These are phyloP conservation scores for Emergomyces africanus DNA, from an alignment of 2,329 filamentous ascomycete genomes.

Conservation along the genomic window DNA sequence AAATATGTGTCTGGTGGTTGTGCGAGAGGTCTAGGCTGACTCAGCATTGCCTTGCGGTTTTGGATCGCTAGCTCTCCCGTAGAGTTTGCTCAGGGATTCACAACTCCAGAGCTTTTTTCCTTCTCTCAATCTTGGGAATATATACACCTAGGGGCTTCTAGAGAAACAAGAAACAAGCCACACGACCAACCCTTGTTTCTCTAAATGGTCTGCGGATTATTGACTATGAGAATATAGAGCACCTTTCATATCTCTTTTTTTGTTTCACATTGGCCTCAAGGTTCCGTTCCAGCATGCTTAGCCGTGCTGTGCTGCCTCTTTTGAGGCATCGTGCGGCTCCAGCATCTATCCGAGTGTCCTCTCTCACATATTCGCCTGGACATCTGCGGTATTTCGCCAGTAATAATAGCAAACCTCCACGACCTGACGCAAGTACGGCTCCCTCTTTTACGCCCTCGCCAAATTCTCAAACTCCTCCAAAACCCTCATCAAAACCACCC, in stretches of 20 bases:
- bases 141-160: not conserved
- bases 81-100: not conserved
- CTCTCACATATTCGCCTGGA: constrained; percentile 17
- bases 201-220: not conserved
- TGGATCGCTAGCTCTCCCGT: not conserved
- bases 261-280: constrained; percentile 10
- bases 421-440: constrained; percentile 14
- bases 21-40: not conserved
- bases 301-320: constrained; percentile 33
- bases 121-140: not conserved
- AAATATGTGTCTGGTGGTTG: constrained; percentile 8
- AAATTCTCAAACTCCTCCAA: constrained; percentile 1
- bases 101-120: not conserved
- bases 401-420: constrained; percentile 23
- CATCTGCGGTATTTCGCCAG: constrained; percentile 26
- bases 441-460: constrained; percentile 10
- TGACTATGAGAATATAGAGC: constrained; percentile 13
- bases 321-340: constrained; percentile 29
- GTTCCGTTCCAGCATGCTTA: constrained; percentile 27
- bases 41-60: not conserved
- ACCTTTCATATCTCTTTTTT: constrained; percentile 5
- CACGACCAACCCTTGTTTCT: not conserved
- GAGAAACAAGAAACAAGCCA: not conserved
- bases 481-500: constrained; percentile 3
- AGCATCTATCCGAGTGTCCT: constrained; percentile 23